Base-by-base conservation (phyloP, 768 basidiomycete genomes). In the Kondoa malvinella region DNA sequence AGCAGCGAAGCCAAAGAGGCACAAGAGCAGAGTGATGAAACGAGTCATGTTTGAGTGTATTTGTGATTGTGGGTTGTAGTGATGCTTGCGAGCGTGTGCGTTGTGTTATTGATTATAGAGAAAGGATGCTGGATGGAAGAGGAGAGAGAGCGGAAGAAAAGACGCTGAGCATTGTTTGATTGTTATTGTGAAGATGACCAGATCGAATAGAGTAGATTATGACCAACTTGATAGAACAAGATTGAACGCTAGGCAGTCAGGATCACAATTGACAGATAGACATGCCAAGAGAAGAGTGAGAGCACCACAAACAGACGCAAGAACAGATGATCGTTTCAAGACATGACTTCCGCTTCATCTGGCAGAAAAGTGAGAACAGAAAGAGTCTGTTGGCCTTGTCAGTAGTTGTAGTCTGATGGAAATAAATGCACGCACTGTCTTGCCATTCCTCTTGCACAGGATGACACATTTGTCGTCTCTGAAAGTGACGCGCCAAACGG, bases 401-500 rank as follows among this genome's bases (percentile, higher is more conserved):
- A 31, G 21, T 4, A 14, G 3, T 31, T 3, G 30, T 4, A 30
- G 61, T 3, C 32, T 17, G 61, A 32, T 29, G 57, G 31, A 63
- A 21, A 27, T 29, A 8, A 30, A 33, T 17, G 33, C 8, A 33
- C 61, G 3, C n/a, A 63, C 61, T 12, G 88, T 91, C 80, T 86
- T 87, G 30, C 85, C 87, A 32, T 80, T 83, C 68, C 88, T 81
- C 80, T 84, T 85, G 78, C 87, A 88, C 80, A 91, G 83, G 56
- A 95, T 80, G 25, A 86, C 88, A 75, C 85, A 87, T 63, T 83
- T 83, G 75, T 87, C 84, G 32, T 82, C 79, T 74, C 83, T 81
- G 78, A 85, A 87, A 50, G 81, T 84, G 56, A 90, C 86, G 78
- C 89, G 85, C 92, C 91, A 96, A 65, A 91, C 85, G 67, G 82